phyloP scores from a whole-genome alignment of 208 protist genomes.

The Leishmania martiniquensis region DNA sequence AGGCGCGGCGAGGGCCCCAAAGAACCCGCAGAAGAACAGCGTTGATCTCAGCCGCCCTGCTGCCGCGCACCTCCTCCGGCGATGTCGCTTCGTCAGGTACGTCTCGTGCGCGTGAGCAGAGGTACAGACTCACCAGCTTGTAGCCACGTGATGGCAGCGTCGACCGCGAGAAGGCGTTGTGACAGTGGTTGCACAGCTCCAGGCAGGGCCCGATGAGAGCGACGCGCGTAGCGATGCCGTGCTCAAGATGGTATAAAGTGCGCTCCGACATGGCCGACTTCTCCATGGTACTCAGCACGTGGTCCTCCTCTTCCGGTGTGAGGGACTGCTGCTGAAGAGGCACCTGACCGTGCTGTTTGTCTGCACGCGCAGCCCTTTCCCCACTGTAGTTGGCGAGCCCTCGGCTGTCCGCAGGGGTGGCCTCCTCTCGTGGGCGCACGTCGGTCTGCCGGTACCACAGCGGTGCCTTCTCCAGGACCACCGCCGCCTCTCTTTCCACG shows the following conservation, averaged over 20 bases:
- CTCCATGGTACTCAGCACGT: constrained; percentile 16
- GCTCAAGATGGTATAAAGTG: constrained; percentile 42
- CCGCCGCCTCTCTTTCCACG: constrained; percentile 43
- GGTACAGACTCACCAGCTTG: constrained; percentile 39
- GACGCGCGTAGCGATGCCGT: constrained; percentile 47
- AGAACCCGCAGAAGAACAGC: constrained; percentile 44
- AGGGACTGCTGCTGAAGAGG: constrained; percentile 13
- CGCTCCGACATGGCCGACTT: constrained; percentile 5
- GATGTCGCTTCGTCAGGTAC: neutral
- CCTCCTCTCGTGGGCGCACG: neutral
- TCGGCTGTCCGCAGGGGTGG: neutral
- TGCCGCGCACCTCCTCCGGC: neutral
- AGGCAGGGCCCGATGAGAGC: constrained; percentile 62
- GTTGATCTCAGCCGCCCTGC: constrained; percentile 36
- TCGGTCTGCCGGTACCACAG: constrained; percentile 20
- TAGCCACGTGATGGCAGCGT: neutral
- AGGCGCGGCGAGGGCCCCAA: constrained; percentile 33
- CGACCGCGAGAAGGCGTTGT: constrained; percentile 27
- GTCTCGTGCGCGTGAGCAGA: constrained; percentile 45
- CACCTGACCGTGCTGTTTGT: neutral
- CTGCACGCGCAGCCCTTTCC: neutral
- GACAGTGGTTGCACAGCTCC: constrained; percentile 60
- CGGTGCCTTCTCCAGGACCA: constrained; percentile 11
- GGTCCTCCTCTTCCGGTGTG: constrained; percentile 13
- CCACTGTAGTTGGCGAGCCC: neutral